phyloP scores from a whole-genome alignment of 2,329 filamentous ascomycete species.

The Hypoxylon sp. region DNA sequence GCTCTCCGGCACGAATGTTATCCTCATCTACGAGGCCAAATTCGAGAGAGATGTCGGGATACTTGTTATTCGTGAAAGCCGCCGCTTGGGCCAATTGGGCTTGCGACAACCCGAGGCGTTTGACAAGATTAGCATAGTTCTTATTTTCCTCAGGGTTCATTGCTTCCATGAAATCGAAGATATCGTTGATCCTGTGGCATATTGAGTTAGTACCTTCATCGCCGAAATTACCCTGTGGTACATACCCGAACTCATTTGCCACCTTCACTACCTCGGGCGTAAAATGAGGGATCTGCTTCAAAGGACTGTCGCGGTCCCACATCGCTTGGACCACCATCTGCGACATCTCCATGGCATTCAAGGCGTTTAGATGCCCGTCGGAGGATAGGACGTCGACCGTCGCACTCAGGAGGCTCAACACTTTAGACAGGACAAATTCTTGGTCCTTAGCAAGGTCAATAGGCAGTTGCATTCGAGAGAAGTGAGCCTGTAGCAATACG shows the following conservation, averaged over 20 bases:
- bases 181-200: constrained; percentile 79
- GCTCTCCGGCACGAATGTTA: constrained; percentile 81
- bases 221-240: constrained; percentile 41
- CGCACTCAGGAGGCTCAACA: constrained; percentile 88
- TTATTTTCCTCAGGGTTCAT: constrained; percentile 97
- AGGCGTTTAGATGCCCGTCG: constrained; percentile 95
- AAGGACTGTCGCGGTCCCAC: constrained; percentile 97
- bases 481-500: constrained; percentile 96
- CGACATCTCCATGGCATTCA: constrained; percentile 98
- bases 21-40: constrained; percentile 88
- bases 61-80: constrained; percentile 94
- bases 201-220: constrained; percentile 41
- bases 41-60: constrained; percentile 93
- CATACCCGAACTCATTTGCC: constrained; percentile 81
- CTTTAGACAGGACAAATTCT: constrained; percentile 85
- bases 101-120: constrained; percentile 82
- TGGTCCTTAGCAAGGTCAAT: constrained; percentile 97
- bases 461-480: constrained; percentile 95
- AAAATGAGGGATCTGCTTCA: constrained; percentile 99
- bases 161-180: constrained; percentile 98
- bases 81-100: constrained; percentile 89
- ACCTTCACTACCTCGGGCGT: constrained; percentile 84
- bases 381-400: constrained; percentile 96
- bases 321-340: constrained; percentile 99
- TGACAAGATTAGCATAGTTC: constrained; percentile 81